These are phyloP conservation scores for Lophiotrema nucula DNA, from an alignment of 495 filamentous ascomycete genomes.

Conservation along the genomic window DNA sequence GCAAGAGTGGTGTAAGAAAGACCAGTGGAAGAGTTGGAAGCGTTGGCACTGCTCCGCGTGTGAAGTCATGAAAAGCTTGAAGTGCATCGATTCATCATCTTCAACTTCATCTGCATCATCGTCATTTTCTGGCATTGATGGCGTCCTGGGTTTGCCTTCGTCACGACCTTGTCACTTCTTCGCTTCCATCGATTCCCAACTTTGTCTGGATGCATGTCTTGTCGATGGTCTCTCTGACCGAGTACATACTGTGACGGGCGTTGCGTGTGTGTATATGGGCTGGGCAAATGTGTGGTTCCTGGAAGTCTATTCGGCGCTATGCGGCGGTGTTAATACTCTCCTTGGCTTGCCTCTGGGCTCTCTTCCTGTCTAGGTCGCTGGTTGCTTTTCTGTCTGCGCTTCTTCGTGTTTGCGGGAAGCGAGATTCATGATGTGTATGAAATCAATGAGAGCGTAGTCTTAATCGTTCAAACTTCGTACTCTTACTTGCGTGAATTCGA, in stretches of 20 bases:
- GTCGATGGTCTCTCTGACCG: neutral
- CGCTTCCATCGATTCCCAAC: conserved; percentile 2
- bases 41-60: conserved; percentile 45
- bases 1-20: conserved; percentile 75
- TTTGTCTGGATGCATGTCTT: neutral
- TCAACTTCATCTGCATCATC: conserved; percentile 12
- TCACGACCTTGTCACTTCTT: conserved; percentile 8
- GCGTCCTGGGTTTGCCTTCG: conserved; percentile 9
- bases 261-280: conserved; percentile 22
- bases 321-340: conserved; percentile 4
- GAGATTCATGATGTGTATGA: conserved; percentile 27
- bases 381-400: conserved; percentile 1
- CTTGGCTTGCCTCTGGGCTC: neutral
- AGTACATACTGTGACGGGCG: neutral
- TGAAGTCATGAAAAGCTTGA: neutral
- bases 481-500: too few relatives aligned
- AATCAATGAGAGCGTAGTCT: conserved; percentile 28
- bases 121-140: conserved; percentile 17
- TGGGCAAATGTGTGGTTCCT: neutral
- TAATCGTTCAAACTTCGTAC: conserved; percentile 26
- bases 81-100: neutral
- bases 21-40: conserved; percentile 91
- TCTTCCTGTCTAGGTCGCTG: conserved; percentile 4
- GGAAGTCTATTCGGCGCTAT: neutral
- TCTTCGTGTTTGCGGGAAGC: neutral